Evolutionary conservation across 129 eudicot species (phyloP).

Genomic region (Apium graveolens): DNA sequence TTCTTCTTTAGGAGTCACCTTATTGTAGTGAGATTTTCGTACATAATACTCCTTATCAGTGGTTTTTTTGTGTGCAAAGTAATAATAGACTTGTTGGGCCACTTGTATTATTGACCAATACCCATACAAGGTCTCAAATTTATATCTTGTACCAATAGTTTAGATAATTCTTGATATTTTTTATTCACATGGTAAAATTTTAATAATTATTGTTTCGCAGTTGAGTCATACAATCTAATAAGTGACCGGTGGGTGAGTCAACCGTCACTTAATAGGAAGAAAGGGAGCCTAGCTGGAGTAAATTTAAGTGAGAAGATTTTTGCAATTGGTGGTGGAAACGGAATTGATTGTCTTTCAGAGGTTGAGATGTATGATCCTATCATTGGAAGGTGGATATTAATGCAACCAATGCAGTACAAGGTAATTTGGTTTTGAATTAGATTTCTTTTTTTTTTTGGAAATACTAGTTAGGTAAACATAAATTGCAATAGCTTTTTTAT

Average conservation of each 20-base stretch:
- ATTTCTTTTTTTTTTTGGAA: background rate
- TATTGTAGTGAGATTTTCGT: too few relatives aligned
- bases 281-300: constrained; percentile 50
- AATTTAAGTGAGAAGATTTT: constrained; percentile 39
- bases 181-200: background rate
- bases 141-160: too few relatives aligned
- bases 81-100: too few relatives aligned
- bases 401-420: constrained; percentile 54
- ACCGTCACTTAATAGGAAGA: constrained; percentile 42
- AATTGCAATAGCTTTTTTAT: too few relatives aligned
- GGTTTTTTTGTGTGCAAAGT: too few relatives aligned
- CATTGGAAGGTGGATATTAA: constrained; percentile 47
- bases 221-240: constrained; percentile 52
- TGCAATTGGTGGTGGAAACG: constrained; percentile 66
- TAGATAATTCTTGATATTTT: background rate
- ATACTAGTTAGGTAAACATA: background rate
- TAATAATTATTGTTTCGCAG: constrained; percentile 19
- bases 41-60: too few relatives aligned
- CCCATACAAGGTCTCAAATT: too few relatives aligned
- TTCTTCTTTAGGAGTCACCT: too few relatives aligned
- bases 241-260: constrained; percentile 43
- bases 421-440: constrained; percentile 17
- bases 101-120: too few relatives aligned
- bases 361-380: constrained; percentile 58
- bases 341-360: constrained; percentile 39